A percentile compares a stretch with the other conserved stretches of the same genome.
These are phyloP conservation scores for Phalaenopsis equestris DNA, from an alignment of 106 monocot species.

Conservation along the genomic window DNA sequence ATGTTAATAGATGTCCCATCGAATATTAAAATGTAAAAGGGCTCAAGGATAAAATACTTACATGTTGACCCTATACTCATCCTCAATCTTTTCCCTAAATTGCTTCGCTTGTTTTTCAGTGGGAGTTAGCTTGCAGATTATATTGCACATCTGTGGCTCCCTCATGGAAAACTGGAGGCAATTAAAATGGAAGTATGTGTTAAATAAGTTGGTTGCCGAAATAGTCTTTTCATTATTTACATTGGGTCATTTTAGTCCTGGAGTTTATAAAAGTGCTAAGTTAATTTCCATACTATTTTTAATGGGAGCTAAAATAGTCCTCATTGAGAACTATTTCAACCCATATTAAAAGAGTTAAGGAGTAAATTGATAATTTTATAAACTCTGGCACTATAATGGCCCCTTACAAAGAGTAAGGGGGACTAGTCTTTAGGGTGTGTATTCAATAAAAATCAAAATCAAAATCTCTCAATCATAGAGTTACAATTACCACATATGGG, in stretches of 20 bases:
- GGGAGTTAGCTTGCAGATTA: conserved; percentile 64
- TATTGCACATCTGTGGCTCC: conserved; percentile 72
- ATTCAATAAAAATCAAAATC: not conserved
- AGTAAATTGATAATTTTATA: no score
- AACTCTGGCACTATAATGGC: no score
- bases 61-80: conserved; percentile 94
- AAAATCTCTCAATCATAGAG: not conserved
- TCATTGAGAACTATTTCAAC: no score
- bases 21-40: conserved; percentile 4
- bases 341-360: no score
- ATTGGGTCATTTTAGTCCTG: no score
- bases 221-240: no score
- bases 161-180: conserved; percentile 83
- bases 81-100: conserved; percentile 88
- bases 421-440: not conserved
- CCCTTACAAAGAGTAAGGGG: no score
- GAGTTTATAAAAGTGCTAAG: no score
- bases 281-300: no score
- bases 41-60: conserved; percentile 12
- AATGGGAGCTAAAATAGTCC: no score
- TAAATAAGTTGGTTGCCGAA: no score
- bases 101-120: conserved; percentile 58
- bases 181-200: not conserved
- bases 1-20: not conserved
- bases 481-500: conserved; percentile 65